Conservation (phyloP, 2,329 filamentous ascomycete species). For the Sphaerulina musiva region DNA sequence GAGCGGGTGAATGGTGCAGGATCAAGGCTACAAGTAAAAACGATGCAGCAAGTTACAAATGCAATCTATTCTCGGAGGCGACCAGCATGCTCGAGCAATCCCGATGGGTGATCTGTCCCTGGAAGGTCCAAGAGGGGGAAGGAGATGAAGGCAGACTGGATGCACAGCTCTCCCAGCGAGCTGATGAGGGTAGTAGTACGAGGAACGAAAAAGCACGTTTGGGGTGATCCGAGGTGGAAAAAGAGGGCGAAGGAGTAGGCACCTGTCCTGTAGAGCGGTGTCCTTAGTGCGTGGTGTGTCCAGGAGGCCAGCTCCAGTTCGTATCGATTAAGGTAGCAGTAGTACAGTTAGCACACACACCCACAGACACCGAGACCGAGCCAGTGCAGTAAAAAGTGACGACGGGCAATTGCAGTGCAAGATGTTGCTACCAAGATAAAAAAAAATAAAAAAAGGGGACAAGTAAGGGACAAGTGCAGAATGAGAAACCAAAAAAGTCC, state of each 20-base stretch:
- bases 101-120: not conserved
- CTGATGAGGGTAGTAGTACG: constrained; percentile 5
- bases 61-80: not conserved
- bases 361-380: too few relatives aligned
- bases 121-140: not conserved
- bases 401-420: too few relatives aligned
- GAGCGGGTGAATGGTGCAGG: not conserved
- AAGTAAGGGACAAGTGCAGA: too few relatives aligned
- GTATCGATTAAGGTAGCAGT: not conserved
- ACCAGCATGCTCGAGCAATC: constrained; percentile 1
- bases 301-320: not conserved
- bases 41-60: not conserved
- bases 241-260: not conserved
- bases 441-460: too few relatives aligned
- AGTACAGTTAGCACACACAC: too few relatives aligned
- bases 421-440: too few relatives aligned
- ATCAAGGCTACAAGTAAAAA: not conserved
- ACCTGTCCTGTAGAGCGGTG: too few relatives aligned
- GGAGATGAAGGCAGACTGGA: constrained; percentile 10
- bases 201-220: not conserved
- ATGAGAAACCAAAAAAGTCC: too few relatives aligned
- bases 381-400: too few relatives aligned
- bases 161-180: constrained; percentile 6
- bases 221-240: not conserved
- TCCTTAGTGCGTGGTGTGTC: too few relatives aligned